Evolutionary conservation across 2,329 filamentous ascomycete species (phyloP).

Genomic region (Arthrobotrys sinensis): DNA sequence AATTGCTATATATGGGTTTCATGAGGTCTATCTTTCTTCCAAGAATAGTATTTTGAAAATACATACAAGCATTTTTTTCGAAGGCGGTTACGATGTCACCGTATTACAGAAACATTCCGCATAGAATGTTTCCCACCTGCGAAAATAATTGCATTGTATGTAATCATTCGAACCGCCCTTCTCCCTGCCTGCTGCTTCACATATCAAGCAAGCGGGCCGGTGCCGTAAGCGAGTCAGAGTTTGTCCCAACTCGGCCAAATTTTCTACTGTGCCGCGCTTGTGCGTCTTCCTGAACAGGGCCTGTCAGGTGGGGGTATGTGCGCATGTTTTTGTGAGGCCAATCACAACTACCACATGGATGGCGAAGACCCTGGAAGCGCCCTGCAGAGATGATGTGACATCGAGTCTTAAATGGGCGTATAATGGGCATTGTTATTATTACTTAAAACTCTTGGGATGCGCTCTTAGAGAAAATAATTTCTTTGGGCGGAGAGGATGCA

Average conservation of each 20-base stretch:
- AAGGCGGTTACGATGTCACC: background rate
- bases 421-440: conserved; percentile 8
- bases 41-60: background rate
- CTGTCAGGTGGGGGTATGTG: background rate
- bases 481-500: no score
- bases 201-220: background rate
- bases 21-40: background rate
- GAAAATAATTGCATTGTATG: conserved; percentile 5
- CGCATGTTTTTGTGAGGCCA: background rate
- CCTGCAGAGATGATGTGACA: conserved; percentile 10
- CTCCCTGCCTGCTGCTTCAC: background rate
- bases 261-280: background rate
- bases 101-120: background rate
- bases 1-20: background rate
- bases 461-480: no score
- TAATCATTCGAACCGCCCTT: background rate
- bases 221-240: conserved; percentile 17
- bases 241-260: background rate
- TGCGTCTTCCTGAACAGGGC: background rate
- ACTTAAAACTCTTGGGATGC: no score
- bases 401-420: background rate
- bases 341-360: conserved; percentile 8
- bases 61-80: background rate
- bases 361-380: conserved; percentile 14
- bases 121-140: background rate